Evolutionary conservation across 73 alveolate species (phyloP), one percentile per base, ranked within the genome.

Genomic region (Paramecium biaurelia): DNA sequence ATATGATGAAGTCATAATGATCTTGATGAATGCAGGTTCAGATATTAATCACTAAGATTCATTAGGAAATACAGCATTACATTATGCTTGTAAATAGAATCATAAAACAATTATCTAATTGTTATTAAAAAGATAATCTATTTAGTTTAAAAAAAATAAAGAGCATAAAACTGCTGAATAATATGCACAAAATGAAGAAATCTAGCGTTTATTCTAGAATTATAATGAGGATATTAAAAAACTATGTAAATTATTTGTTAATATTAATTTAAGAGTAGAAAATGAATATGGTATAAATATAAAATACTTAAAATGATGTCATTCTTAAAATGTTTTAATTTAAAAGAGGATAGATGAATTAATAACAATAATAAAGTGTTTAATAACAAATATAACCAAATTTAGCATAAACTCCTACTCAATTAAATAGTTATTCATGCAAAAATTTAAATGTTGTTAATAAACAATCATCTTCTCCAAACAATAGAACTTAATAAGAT

Each of bases 41-140:
- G 90, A 79, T 42, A 79, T 79, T 23, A 79, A 79, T 47, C 74
- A 43, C 47, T 47, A 79, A 79, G 90, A 79, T 79, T 63, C 67
- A 0, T 12, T 2, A 12, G 84, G 84, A 1, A 63, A 63, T 63
- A 63, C 84, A 63, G 49, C 84, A 10, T n/a, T 63, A 10, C 84
- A 63, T 63, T 63, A 63, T 63, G 84, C 47, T 24, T 63, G 84
- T 63, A 63, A 63, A 24, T 30, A 24, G 23, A 32, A 32, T 24
- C 90, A 79, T 23, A 79, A 45, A 24, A 8, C 11, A 38, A 45
- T 79, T 38, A 67, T 79, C 20, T 10, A 79, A 18, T 30, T 79
- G 8, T 45, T 79, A 79, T 47, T 79, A 11, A 79, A 79, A 79
- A 79, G 56, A 79, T 32, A 32, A 21, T 79, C 90, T 4, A 9